These are phyloP conservation scores for Austropuccinia psidii DNA, from an alignment of 1,284 basidiomycete species.

Conservation along the genomic window DNA sequence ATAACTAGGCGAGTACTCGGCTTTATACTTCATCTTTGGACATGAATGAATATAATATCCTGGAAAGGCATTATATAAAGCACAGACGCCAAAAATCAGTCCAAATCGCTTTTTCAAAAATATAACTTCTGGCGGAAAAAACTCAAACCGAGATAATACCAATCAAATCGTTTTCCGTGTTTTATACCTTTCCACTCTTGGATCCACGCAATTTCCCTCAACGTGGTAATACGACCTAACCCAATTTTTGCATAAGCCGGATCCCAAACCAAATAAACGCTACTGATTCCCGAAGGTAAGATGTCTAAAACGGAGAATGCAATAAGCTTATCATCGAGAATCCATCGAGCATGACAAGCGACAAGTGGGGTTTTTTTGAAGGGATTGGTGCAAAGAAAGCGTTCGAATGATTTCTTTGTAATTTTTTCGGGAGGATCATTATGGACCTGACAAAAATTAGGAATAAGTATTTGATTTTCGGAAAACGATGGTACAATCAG, in stretches of 20 bases:
- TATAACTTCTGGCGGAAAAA: slow-evolving; percentile 40
- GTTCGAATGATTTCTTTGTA: neutral
- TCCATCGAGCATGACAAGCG: slow-evolving; percentile 15
- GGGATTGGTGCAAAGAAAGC: slow-evolving; percentile 23
- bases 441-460: neutral
- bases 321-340: slow-evolving; percentile 63
- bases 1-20: slow-evolving; percentile 77
- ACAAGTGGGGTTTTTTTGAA: neutral
- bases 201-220: slow-evolving; percentile 67
- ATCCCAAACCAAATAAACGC: slow-evolving; percentile 93
- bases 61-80: neutral
- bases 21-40: slow-evolving; percentile 94
- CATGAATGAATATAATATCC: slow-evolving; percentile 80
- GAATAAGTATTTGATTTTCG: too few species aligned
- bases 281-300: slow-evolving; percentile 78
- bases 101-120: neutral
- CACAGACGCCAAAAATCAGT: neutral
- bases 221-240: slow-evolving; percentile 70
- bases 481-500: too few species aligned
- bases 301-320: slow-evolving; percentile 87
- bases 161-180: slow-evolving; percentile 41
- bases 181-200: slow-evolving; percentile 53
- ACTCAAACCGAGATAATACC: slow-evolving; percentile 38
- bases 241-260: slow-evolving; percentile 65
- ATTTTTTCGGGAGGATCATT: slow-evolving; percentile 6